Evolutionary conservation across 176 grass and related monocot genomes (phyloP).

Genomic region (Oryza punctata): DNA sequence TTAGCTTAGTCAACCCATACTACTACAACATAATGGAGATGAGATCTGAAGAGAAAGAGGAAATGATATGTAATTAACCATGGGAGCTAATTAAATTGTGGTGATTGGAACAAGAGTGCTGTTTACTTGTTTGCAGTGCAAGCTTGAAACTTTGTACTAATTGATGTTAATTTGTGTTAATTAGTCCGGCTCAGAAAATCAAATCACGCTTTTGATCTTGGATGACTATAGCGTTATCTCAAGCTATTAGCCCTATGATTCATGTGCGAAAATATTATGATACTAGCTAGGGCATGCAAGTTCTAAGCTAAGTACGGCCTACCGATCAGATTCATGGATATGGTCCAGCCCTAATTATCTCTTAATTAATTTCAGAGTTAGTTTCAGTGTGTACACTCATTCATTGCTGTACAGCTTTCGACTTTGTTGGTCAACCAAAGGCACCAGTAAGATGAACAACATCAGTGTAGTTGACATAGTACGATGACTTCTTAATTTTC

Average conservation of each 20-base stretch:
- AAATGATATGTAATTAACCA: not conserved
- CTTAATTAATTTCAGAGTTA: not conserved
- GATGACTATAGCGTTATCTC: not conserved
- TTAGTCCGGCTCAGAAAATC: not conserved
- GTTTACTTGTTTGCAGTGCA: not conserved
- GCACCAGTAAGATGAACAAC: not conserved
- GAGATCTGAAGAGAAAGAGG: not conserved
- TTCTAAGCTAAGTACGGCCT: not conserved
- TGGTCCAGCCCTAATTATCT: not conserved
- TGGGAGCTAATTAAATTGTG: not conserved
- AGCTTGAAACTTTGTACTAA: not conserved
- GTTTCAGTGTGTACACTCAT: not conserved
- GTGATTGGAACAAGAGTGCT: not conserved
- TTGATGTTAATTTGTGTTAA: not conserved
- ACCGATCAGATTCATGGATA: not conserved
- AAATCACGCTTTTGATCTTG: not conserved
- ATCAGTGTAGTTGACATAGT: not conserved
- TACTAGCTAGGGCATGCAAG: not conserved
- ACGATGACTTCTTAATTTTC: not conserved
- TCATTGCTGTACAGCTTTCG: not conserved
- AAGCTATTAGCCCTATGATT: not conserved
- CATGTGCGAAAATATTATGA: too few species aligned
- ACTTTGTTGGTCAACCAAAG: slow-evolving; percentile 22
- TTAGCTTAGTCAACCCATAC: not conserved
- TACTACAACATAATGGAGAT: not conserved